Evolutionary conservation across 805 yeast species (phyloP), one percentile per base, ranked within the genome.

Genomic region (Metschnikowia matae): DNA sequence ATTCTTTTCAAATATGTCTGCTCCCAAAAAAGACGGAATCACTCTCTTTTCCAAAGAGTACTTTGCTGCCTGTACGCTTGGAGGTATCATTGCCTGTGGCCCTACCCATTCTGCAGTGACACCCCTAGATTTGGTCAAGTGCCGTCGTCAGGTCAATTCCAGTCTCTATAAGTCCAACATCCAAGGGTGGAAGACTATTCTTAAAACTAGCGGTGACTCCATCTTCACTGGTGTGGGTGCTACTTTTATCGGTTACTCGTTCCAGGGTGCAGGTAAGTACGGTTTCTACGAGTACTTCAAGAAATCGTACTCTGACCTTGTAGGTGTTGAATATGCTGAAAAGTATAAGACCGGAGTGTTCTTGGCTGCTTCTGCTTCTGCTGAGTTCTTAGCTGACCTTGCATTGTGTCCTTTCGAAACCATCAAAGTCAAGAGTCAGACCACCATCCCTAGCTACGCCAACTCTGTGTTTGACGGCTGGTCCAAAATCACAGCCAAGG

Each of bases 241-340:
- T 44, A 94, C 98, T 3, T 81, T 86, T 54, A 77, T 91, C 53
- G 98, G 98, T 21, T 92, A 94, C 71, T 86, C 97, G 6, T 74
- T 91, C 62, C 99, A 92, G 73, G 98, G 99, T 62, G 96, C 96
- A 45, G 96, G 97, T 62, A 92, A 92, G 71, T 92, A 92, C 70
- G 99, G 99, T 31, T 84, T 90, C 67, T 92, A 94, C 71, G 98
- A 92, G 71, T 79, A 75, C 61, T 92, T 92, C 80, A 92, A 92
- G 73, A 82, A 86, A 71, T 75, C 80, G 51, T 92, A 90, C 69
- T 70, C 84, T 48, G 81, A 82, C 62, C 50, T 80, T 31, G 78
- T 85, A 46, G 94, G 96, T 37, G 80, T 79, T 39, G 83, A 81
- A 48, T 50, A 59, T 43, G 86, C 89, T 29, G 66, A 71, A 44